Base-by-base conservation (phyloP, 2,329 filamentous ascomycete genomes). In the Penicillium thymicola region DNA sequence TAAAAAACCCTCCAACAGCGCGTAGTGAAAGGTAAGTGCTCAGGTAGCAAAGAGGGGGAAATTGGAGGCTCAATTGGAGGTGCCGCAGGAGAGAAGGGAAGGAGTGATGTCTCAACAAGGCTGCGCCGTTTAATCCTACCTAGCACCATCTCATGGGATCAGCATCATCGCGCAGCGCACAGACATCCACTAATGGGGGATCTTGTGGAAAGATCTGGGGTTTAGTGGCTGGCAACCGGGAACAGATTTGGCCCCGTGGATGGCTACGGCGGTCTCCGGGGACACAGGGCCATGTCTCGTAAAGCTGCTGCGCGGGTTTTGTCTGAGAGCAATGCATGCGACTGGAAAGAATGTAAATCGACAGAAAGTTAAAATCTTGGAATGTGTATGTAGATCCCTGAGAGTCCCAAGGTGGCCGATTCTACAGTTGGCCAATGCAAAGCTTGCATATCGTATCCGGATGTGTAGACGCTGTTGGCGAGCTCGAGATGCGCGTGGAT, bases 201-300 rank as follows among this genome's bases (percentile, higher is more conserved):
- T 57, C 49, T 52, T 51, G 49, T 56, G 55, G 57, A 60, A 59
- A 58, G 54, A 61, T 59, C 60, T 56, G 63, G 62, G 61, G 63
- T 54, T 42, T 46, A 51, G 52, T 59, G 61, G 55, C 45, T 55
- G 48, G 57, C 25, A 34, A 40, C 38, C 23, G 21, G 28, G 36
- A 28, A 46, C 41, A 38, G 13, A 50, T 21, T 51, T 36, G 9
- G 14, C 27, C 41, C 11, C 23, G 43, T 36, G 27, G 38, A 42
- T 54, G 50, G 46, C 27, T 54, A 46, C 34, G 46, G 23, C 10
- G 41, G 34, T 47, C 32, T 42, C 28, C 38, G 49, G 7, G 13
- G 51, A 41, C 36, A 43, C n/a, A 37, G 18, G 30, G 30, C 41
- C 8, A 5, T 38, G 16, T 42, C 44, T 40, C 28, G 25, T 40